phyloP scores from a whole-genome alignment of 106 monocot genomes.

The Apostasia ramifera region DNA sequence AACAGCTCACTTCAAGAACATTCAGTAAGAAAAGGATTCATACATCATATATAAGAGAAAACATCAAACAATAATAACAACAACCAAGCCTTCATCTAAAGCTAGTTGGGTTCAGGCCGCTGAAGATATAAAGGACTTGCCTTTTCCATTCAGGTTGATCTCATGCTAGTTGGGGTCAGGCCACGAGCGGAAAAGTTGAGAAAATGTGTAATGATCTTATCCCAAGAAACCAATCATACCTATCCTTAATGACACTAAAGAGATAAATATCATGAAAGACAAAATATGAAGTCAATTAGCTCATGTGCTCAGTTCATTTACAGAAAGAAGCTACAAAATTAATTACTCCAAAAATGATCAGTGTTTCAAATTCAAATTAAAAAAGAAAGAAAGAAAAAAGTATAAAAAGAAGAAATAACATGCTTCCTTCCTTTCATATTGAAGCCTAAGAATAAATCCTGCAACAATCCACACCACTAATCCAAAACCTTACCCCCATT shows the following conservation, averaged over 20 bases:
- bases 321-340: not conserved
- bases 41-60: no score
- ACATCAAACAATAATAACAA: no score
- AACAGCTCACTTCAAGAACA: no score
- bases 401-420: not conserved
- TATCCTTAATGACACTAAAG: not conserved
- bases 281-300: not conserved
- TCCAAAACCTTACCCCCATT: not conserved
- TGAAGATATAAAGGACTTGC: no score
- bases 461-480: not conserved
- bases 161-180: no score
- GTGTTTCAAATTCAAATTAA: not conserved
- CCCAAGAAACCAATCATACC: not conserved
- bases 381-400: not conserved
- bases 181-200: no score
- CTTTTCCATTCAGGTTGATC: no score
- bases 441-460: not conserved
- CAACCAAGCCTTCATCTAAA: no score
- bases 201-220: no score
- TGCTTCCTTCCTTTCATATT: not conserved
- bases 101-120: no score
- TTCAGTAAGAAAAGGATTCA: no score
- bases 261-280: not conserved
- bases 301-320: not conserved
- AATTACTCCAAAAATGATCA: not conserved